These are phyloP conservation scores for Yamagishiella unicocca DNA, from an alignment of 139 green algal species.

Conservation along the genomic window DNA sequence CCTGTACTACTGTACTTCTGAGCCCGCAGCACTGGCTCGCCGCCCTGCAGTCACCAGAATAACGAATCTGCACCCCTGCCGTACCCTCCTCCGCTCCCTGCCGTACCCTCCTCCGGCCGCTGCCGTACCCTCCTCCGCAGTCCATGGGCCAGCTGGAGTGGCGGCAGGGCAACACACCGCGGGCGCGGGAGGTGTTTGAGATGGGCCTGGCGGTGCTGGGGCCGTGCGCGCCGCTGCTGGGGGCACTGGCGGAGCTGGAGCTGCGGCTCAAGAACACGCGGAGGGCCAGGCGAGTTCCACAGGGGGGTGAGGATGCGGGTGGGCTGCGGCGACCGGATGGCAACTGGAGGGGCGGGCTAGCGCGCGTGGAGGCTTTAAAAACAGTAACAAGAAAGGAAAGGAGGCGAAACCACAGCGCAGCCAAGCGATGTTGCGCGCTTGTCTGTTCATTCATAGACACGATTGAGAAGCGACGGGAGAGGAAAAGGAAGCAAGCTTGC, in stretches of 20 bases:
- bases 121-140: conserved; percentile 41
- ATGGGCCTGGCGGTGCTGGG: conserved; percentile 6
- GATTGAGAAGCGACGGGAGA: too few relatives aligned
- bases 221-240: conserved; percentile 52
- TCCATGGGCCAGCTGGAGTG: conserved; percentile 63
- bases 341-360: neutral
- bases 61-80: neutral
- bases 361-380: neutral
- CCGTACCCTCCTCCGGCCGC: neutral
- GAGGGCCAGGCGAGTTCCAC: neutral
- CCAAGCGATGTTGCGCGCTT: too few relatives aligned
- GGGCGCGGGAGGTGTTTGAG: conserved; percentile 60
- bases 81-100: neutral
- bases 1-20: too few relatives aligned
- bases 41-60: too few relatives aligned
- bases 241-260: conserved; percentile 52
- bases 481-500: too few relatives aligned
- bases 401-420: too few relatives aligned
- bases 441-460: too few relatives aligned
- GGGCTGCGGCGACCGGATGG: too few relatives aligned
- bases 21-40: too few relatives aligned
- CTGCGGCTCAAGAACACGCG: conserved; percentile 1
- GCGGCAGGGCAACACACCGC: conserved; percentile 56
- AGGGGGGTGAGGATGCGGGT: neutral
- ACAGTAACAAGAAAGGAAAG: too few relatives aligned